Evolutionary conservation across 208 protist species (phyloP).

Genomic region (Acanthamoeba castellanii): DNA sequence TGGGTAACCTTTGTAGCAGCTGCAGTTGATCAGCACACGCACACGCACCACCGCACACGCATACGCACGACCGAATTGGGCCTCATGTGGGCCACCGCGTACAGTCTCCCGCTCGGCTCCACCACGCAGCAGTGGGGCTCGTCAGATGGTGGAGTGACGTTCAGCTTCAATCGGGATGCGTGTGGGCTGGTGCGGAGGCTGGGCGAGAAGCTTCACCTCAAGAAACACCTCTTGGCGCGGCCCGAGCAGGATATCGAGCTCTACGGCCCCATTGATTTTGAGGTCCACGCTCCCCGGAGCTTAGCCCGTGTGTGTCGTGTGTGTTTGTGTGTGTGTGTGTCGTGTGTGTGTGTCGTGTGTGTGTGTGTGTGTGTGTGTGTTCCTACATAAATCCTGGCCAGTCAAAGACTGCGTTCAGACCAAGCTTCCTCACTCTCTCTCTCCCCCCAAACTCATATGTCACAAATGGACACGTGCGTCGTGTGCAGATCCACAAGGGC

Average conservation of each 20-base stretch:
- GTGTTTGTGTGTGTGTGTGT: too few relatives aligned
- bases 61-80: too few relatives aligned
- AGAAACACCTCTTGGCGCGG: slow-evolving; percentile 1
- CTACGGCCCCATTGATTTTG: slow-evolving; percentile 60
- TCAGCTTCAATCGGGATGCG: not conserved
- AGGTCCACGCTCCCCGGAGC: not conserved
- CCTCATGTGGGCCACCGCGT: too few relatives aligned
- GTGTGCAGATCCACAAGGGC: slow-evolving; percentile 51
- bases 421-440: not conserved
- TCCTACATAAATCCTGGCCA: too few relatives aligned
- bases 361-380: too few relatives aligned
- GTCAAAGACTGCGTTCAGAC: too few relatives aligned
- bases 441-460: not conserved
- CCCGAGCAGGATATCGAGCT: not conserved
- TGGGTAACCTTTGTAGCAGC: not conserved
- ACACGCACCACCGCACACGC: too few relatives aligned
- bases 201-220: slow-evolving; percentile 42
- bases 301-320: too few relatives aligned
- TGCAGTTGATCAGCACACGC: too few relatives aligned
- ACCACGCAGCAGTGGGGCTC: slow-evolving; percentile 62
- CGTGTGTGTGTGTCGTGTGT: too few relatives aligned
- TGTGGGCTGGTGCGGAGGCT: not conserved
- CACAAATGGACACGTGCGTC: not conserved
- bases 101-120: slow-evolving; percentile 21
- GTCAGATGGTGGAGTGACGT: slow-evolving; percentile 42